phyloP scores from a whole-genome alignment of 306 rosid genomes.

The Senna tora region DNA sequence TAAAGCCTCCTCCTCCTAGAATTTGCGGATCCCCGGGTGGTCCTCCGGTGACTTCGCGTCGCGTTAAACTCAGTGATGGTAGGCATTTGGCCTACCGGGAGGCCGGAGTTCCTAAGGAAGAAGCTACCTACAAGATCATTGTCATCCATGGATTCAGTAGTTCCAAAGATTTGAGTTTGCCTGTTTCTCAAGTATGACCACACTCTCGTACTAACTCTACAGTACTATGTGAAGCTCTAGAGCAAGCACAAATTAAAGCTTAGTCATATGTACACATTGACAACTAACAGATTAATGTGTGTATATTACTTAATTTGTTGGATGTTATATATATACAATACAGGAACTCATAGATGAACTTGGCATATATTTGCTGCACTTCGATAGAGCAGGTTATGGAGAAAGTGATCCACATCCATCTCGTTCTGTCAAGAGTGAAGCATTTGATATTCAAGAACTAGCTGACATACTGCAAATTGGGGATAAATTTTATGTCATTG shows the following conservation, averaged over 20 bases:
- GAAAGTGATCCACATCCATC: slow-evolving; percentile 84
- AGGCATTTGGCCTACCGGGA: slow-evolving; percentile 82
- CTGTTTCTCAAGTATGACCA: slow-evolving; percentile 60
- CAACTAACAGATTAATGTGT: too few relatives aligned
- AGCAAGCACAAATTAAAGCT: background rate
- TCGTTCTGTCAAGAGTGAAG: slow-evolving; percentile 83
- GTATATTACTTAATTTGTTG: background rate
- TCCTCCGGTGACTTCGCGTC: slow-evolving; percentile 67
- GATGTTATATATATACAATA: background rate
- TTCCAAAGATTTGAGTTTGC: slow-evolving; percentile 60
- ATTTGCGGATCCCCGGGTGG: slow-evolving; percentile 65
- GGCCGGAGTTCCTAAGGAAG: slow-evolving; percentile 67
- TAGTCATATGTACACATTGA: too few relatives aligned
- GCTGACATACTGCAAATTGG: slow-evolving; percentile 77
- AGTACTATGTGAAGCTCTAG: background rate
- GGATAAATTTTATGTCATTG: slow-evolving; percentile 62
- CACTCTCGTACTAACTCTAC: slow-evolving; percentile 1
- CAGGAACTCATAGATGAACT: slow-evolving; percentile 71
- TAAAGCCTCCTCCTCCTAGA: slow-evolving; percentile 68
- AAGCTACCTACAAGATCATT: slow-evolving; percentile 70
- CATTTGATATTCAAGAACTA: slow-evolving; percentile 82
- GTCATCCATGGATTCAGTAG: slow-evolving; percentile 59
- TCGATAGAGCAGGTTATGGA: slow-evolving; percentile 86
- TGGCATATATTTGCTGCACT: slow-evolving; percentile 58
- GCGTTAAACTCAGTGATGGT: slow-evolving; percentile 72